Conservation (phyloP, 257 asterid species). For the Rubia yunnanensis region DNA sequence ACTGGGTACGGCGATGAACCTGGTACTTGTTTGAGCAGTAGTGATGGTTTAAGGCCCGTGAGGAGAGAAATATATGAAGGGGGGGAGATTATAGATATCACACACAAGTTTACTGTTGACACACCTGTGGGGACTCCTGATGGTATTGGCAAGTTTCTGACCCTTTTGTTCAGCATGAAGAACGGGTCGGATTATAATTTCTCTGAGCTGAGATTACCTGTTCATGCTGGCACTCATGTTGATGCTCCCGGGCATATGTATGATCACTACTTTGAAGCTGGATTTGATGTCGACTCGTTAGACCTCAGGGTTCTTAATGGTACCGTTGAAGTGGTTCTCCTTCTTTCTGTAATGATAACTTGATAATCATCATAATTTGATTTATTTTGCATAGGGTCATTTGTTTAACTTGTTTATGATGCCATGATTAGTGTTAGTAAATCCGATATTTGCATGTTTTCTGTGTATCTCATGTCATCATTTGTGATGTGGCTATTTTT, state of each 20-base stretch:
- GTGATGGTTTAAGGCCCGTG: slow-evolving; percentile 21
- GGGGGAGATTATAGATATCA: slow-evolving; percentile 60
- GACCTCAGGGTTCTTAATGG: slow-evolving; percentile 72
- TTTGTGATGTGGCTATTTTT: background rate
- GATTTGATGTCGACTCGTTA: slow-evolving; percentile 70
- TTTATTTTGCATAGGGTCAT: background rate
- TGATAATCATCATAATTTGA: background rate
- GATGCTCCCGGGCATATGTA: slow-evolving; percentile 85
- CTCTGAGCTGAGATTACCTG: slow-evolving; percentile 54
- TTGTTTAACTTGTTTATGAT: background rate
- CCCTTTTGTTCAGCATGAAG: slow-evolving; percentile 57
- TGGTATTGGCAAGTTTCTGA: slow-evolving; percentile 51
- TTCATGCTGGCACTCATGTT: slow-evolving; percentile 83
- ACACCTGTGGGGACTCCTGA: slow-evolving; percentile 45
- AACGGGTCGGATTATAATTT: slow-evolving; percentile 76
- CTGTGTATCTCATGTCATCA: background rate
- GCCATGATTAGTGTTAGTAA: background rate
- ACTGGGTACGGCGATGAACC: slow-evolving; percentile 35
- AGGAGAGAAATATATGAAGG: slow-evolving; percentile 37
- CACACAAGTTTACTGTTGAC: slow-evolving; percentile 48
- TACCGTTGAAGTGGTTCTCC: slow-evolving; percentile 10
- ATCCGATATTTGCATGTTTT: background rate
- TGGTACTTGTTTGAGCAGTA: slow-evolving; percentile 22
- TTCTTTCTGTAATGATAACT: background rate
- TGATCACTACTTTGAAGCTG: slow-evolving; percentile 54